A percentile compares a stretch with the other conserved stretches of the same genome.
Evolutionary conservation across 495 filamentous ascomycete species (phyloP).

Genomic region (Penicillium silybi): DNA sequence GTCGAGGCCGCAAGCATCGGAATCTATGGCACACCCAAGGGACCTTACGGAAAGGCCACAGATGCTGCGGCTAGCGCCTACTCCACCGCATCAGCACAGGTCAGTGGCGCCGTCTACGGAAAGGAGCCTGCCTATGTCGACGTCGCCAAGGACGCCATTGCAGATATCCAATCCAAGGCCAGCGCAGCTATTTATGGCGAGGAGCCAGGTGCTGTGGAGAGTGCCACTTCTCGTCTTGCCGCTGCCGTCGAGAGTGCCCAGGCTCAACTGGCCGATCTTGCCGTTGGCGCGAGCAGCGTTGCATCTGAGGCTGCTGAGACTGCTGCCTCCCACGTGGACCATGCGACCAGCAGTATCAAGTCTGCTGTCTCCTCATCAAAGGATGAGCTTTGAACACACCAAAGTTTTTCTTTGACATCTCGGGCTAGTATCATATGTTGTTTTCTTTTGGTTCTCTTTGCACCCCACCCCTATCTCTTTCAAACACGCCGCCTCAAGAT

Average conservation of each 20-base stretch:
- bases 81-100: conserved; percentile 42
- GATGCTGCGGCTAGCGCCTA: conserved; percentile 49
- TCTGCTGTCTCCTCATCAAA: conserved; percentile 27
- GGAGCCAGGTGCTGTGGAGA: conserved; percentile 54
- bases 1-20: conserved; percentile 58
- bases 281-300: conserved; percentile 31
- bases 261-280: conserved; percentile 42
- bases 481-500: conserved; percentile 5
- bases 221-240: conserved; percentile 44
- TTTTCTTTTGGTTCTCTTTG: neutral
- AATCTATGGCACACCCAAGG: conserved; percentile 56
- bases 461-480: neutral
- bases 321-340: conserved; percentile 46
- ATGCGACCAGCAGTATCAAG: conserved; percentile 32
- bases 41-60: conserved; percentile 50
- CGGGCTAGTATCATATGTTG: neutral
- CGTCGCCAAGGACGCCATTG: conserved; percentile 43
- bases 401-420: conserved; percentile 5
- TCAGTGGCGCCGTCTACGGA: conserved; percentile 55
- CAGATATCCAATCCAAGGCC: conserved; percentile 49
- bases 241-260: conserved; percentile 48
- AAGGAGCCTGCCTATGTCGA: conserved; percentile 48
- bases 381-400: conserved; percentile 53
- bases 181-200: conserved; percentile 52
- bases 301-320: conserved; percentile 37